Conservation (phyloP, 2,329 filamentous ascomycete genomes). For the Seiridium cupressi region DNA sequence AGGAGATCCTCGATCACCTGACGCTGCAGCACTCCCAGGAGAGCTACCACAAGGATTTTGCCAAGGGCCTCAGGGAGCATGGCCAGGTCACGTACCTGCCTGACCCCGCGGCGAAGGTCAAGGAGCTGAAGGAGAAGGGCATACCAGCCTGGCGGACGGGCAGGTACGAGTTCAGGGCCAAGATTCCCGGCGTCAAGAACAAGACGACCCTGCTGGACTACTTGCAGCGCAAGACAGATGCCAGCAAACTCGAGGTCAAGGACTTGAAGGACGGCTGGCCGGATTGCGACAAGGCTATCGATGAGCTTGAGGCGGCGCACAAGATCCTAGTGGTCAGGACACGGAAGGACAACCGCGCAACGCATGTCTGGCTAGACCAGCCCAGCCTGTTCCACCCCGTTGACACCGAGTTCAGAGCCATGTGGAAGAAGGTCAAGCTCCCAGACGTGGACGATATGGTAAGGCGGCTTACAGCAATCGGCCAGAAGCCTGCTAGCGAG, state of each 20-base stretch:
- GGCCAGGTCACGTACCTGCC: slow-evolving; percentile 57
- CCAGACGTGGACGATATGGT: slow-evolving; percentile 72
- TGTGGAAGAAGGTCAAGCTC: slow-evolving; percentile 80
- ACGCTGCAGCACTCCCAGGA: slow-evolving; percentile 65
- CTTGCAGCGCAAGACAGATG: slow-evolving; percentile 78
- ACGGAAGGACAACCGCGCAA: slow-evolving; percentile 86
- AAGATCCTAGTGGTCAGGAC: slow-evolving; percentile 83
- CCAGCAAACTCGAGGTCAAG: slow-evolving; percentile 78
- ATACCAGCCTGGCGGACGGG: slow-evolving; percentile 66
- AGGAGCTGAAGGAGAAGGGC: slow-evolving; percentile 52
- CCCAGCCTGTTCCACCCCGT: slow-evolving; percentile 72
- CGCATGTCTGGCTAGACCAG: slow-evolving; percentile 88
- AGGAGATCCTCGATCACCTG: slow-evolving; percentile 78
- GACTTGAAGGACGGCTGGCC: slow-evolving; percentile 97
- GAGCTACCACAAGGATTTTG: slow-evolving; percentile 61
- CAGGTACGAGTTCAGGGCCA: slow-evolving; percentile 79
- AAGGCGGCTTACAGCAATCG: slow-evolving; percentile 71
- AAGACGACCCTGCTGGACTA: slow-evolving; percentile 75
- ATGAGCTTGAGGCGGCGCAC: slow-evolving; percentile 73
- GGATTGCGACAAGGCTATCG: slow-evolving; percentile 75
- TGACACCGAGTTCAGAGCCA: slow-evolving; percentile 77
- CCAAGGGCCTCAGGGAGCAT: slow-evolving; percentile 65
- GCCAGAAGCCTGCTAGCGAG: slow-evolving; percentile 81
- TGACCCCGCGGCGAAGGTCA: slow-evolving; percentile 58
- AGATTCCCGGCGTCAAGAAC: slow-evolving; percentile 75